Base-by-base conservation (phyloP, 257 asterid species). In the Apocynum venetum region DNA sequence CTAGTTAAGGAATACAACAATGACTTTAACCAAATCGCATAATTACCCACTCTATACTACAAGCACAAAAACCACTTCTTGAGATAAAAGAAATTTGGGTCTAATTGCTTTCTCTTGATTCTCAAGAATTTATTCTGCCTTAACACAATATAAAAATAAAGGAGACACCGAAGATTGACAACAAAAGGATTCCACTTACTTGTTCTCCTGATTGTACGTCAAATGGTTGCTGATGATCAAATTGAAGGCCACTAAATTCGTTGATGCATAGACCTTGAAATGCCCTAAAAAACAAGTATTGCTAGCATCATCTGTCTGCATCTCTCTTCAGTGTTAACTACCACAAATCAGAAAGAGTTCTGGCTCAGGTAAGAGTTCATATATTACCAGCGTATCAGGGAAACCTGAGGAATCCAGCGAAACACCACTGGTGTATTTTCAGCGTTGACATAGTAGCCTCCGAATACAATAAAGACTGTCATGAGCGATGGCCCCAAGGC, bases 201-300 rank as follows among this genome's bases (percentile, higher is more conserved):
- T 93, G 98, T 86, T 95, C 98, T 67, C 99, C 99, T 59, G 94
- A 80, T 83, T 95, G 97, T 80, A 95, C 73, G 80, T 96, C 97
- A 66, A 84, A 84, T 40, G 96, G 78, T 76, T 87, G 87, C 85
- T 87, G 88, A 89, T 96, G 99, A 74, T 96, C 97, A 79, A 96
- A 96, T 81, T 91, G 80, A 74, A 96, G 98, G 76, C 98, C 97
- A 13, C 85, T 87, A 78, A 93, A 89, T 74, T 95, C 98, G 69
- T 95, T 95, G 83, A 95, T 90, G 90, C 97, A 89, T 77, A 95
- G 97, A 85, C 98, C 99, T 86, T 95, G 96, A 83, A 93, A 95
- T 60, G 97, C 99, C 98, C 97, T 95, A 84, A 86, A 52, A 65
- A 81, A 66, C 76, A 79, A 72, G 10, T 53, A 73, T n/a, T 63